Conservation (phyloP, 2,329 filamentous ascomycete genomes). For the Fusarium miscanthi region DNA sequence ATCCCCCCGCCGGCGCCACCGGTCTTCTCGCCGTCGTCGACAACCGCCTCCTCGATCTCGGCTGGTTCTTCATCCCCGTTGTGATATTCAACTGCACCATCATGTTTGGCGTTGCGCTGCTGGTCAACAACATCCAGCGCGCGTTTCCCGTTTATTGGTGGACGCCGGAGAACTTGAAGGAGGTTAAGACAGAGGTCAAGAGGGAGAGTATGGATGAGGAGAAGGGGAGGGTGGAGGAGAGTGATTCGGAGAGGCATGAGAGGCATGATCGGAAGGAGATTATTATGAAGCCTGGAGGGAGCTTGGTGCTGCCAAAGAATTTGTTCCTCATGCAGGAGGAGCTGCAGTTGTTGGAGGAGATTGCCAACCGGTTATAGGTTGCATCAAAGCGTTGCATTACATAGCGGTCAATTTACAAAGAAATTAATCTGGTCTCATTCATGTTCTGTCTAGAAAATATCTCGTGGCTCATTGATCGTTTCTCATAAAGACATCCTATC, state of each 20-base stretch:
- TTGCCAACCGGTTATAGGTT: slow-evolving; percentile 49
- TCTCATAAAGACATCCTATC: not conserved
- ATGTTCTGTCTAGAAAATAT: too few species aligned
- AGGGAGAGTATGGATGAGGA: slow-evolving; percentile 22
- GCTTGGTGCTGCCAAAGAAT: slow-evolving; percentile 50
- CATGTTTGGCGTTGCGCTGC: slow-evolving; percentile 70
- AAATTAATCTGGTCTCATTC: not conserved
- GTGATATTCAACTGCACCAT: slow-evolving; percentile 69
- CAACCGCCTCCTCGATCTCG: slow-evolving; percentile 62
- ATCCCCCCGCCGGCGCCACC: slow-evolving; percentile 80
- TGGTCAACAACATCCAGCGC: slow-evolving; percentile 77
- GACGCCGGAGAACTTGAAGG: slow-evolving; percentile 56
- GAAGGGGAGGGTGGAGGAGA: slow-evolving; percentile 27
- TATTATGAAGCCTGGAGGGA: slow-evolving; percentile 50
- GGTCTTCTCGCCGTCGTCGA: slow-evolving; percentile 75
- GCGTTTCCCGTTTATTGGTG: slow-evolving; percentile 79
- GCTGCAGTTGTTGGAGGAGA: slow-evolving; percentile 49
- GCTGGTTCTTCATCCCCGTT: slow-evolving; percentile 76
- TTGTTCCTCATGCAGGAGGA: slow-evolving; percentile 54
- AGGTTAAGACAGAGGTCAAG: not conserved
- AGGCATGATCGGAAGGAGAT: slow-evolving; percentile 43
- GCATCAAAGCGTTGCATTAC: not conserved
- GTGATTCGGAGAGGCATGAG: slow-evolving; percentile 27
- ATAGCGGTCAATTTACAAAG: not conserved
- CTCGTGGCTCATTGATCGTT: not conserved